Percentiles rank a stretch among this genome's conserved stretches.
phyloP scores from a whole-genome alignment of 2,329 filamentous ascomycete species.

The Sclerotinia spermophila region DNA sequence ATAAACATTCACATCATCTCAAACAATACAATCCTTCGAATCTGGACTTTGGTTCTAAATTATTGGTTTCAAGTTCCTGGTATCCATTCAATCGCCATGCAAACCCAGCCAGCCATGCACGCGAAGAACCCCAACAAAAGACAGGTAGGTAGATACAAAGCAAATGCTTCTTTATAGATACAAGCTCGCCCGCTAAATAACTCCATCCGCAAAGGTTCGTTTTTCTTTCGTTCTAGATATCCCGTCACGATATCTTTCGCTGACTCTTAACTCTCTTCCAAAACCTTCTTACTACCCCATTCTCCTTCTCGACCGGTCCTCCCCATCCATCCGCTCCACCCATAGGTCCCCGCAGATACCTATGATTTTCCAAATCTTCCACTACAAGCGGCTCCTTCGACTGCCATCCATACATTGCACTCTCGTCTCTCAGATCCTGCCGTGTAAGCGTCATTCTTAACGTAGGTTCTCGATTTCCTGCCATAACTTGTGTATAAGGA shows the following conservation, averaged over 20 bases:
- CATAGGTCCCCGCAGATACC: constrained; percentile 39
- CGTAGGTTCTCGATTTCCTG: constrained; percentile 81
- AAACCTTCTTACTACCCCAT: constrained; percentile 57
- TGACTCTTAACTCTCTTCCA: constrained; percentile 55
- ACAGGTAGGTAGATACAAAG: not conserved
- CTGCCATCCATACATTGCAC: constrained; percentile 69
- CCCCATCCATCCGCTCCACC: constrained; percentile 41
- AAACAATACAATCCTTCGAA: not conserved
- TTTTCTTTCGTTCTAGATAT: not conserved
- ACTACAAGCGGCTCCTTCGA: constrained; percentile 52
- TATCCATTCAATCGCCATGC: not conserved
- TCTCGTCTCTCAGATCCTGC: constrained; percentile 76
- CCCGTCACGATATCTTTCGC: constrained; percentile 25
- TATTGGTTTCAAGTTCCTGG: not conserved
- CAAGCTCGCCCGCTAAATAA: constrained; percentile 16
- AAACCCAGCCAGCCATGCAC: not conserved
- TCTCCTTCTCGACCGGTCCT: constrained; percentile 44
- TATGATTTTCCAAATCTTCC: constrained; percentile 54
- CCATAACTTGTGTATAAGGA: constrained; percentile 49
- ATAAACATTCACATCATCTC: not conserved
- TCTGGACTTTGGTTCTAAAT: not conserved
- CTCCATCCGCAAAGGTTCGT: constrained; percentile 2
- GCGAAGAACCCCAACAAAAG: not conserved
- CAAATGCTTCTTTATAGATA: not conserved
- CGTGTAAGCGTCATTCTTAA: constrained; percentile 92